phyloP scores from a whole-genome alignment of 768 basidiomycete species.

The Mycena chlorophos region DNA sequence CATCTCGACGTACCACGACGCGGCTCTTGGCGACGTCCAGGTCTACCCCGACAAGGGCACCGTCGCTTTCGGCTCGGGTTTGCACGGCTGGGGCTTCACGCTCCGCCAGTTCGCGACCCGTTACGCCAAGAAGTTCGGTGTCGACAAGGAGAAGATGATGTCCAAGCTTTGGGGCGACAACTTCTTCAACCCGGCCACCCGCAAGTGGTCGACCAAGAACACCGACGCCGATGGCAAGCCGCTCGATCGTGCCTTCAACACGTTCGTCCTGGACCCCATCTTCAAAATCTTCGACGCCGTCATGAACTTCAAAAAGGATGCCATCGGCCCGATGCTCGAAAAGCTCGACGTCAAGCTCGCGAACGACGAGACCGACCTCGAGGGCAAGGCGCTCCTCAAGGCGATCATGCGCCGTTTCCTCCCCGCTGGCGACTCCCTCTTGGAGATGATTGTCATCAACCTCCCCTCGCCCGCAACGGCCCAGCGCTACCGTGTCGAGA shows the following conservation, averaged over 20 bases:
- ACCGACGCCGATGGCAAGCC: slow-evolving; percentile 78
- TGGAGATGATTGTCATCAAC: slow-evolving; percentile 99
- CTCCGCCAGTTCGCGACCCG: slow-evolving; percentile 94
- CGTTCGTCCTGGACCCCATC: slow-evolving; percentile 98
- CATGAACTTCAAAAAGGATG: slow-evolving; percentile 99
- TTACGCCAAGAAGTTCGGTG: slow-evolving; percentile 98
- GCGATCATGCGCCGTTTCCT: slow-evolving; percentile 99
- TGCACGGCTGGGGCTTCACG: slow-evolving; percentile 99
- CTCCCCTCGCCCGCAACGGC: slow-evolving; percentile 96
- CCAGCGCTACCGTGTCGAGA: slow-evolving; percentile 98
- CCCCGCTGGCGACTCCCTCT: slow-evolving; percentile 95
- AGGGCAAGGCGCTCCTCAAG: slow-evolving; percentile 95
- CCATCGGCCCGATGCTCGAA: slow-evolving; percentile 79
- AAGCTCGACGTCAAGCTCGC: slow-evolving; percentile 94
- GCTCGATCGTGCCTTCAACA: slow-evolving; percentile 98
- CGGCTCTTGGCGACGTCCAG: slow-evolving; percentile 94
- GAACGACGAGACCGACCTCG: slow-evolving; percentile 86
- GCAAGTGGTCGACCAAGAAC: slow-evolving; percentile 89
- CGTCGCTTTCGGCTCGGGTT: slow-evolving; percentile 97
- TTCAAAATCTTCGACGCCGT: slow-evolving; percentile 97
- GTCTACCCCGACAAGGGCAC: slow-evolving; percentile 98
- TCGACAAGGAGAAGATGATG: slow-evolving; percentile 98
- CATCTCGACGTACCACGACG: slow-evolving; percentile 95
- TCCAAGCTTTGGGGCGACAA: slow-evolving; percentile 97
- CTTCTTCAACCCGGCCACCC: slow-evolving; percentile 95